Percentiles rank a stretch among this genome's conserved stretches.
phyloP scores from a whole-genome alignment of 75 land plant genomes.

The Cunninghamia lanceolata region DNA sequence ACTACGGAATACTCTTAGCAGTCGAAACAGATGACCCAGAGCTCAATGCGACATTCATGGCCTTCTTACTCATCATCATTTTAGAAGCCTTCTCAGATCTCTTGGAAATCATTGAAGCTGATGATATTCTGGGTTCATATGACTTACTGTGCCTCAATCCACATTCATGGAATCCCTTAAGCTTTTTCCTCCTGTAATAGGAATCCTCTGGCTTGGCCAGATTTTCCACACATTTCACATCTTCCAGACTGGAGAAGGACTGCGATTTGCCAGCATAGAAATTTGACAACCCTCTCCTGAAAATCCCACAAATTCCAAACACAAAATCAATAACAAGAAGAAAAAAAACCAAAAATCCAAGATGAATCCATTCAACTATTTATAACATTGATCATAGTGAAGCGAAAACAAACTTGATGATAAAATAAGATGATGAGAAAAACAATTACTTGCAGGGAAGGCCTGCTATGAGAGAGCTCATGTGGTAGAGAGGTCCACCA shows the following conservation, averaged over 20 bases:
- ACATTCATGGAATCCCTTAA: not conserved
- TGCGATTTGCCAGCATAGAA: slow-evolving; percentile 62
- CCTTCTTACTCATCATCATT: not conserved
- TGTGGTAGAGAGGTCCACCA: slow-evolving; percentile 17
- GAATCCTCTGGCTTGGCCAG: slow-evolving; percentile 56
- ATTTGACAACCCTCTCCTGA: slow-evolving; percentile 65
- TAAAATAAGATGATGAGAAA: not conserved
- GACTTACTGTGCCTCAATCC: not conserved
- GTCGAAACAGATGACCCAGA: not conserved
- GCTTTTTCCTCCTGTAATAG: slow-evolving; percentile 47
- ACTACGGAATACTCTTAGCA: not conserved
- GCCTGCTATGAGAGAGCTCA: slow-evolving; percentile 19
- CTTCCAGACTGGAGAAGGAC: slow-evolving; percentile 56
- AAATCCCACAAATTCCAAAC: not conserved
- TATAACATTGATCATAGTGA: not conserved
- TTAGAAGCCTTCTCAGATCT: slow-evolving; percentile 1
- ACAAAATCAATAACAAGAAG: not conserved
- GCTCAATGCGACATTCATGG: not conserved
- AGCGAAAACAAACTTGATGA: not conserved
- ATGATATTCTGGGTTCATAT: not conserved
- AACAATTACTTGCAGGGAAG: slow-evolving; percentile 40
- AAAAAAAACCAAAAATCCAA: not conserved
- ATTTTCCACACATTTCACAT: slow-evolving; percentile 54
- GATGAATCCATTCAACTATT: not conserved
- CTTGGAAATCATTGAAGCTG: not conserved